Conservation (phyloP, 176 grass and related monocot genomes). For the Oryza punctata region DNA sequence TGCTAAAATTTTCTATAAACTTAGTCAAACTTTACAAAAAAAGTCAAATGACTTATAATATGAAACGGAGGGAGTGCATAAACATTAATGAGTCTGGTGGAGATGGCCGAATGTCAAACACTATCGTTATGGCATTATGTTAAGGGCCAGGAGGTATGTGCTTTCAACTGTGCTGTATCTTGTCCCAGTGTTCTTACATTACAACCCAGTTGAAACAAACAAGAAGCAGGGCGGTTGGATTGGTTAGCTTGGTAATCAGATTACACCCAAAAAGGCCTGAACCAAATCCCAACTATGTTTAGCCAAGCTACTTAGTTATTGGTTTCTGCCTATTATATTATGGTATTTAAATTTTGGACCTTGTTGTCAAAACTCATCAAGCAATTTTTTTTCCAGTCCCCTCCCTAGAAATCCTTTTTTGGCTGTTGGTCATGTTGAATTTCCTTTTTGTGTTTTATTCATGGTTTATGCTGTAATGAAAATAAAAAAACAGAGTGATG, state of each 20-base stretch:
- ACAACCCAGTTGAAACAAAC: not conserved
- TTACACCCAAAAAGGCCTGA: not conserved
- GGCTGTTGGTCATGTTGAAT: not conserved
- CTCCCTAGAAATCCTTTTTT: not conserved
- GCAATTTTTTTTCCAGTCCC: not conserved
- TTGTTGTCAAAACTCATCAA: not conserved
- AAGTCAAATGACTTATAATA: too few species aligned
- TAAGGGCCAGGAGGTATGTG: not conserved
- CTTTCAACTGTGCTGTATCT: not conserved
- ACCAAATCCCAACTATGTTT: not conserved
- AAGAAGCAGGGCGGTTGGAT: not conserved
- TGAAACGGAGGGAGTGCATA: too few species aligned
- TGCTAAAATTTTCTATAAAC: too few species aligned
- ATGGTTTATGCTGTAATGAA: not conserved
- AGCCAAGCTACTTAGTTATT: not conserved
- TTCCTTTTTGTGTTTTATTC: not conserved
- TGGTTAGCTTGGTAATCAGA: not conserved
- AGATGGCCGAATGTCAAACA: not conserved
- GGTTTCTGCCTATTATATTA: not conserved
- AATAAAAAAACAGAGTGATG: not conserved
- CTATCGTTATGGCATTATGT: not conserved
- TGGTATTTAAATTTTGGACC: not conserved
- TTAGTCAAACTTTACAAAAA: too few species aligned
- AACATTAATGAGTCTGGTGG: not conserved
- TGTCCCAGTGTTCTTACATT: not conserved